phyloP scores from a whole-genome alignment of 768 basidiomycete genomes.

The Xerocomus potaroensis region DNA sequence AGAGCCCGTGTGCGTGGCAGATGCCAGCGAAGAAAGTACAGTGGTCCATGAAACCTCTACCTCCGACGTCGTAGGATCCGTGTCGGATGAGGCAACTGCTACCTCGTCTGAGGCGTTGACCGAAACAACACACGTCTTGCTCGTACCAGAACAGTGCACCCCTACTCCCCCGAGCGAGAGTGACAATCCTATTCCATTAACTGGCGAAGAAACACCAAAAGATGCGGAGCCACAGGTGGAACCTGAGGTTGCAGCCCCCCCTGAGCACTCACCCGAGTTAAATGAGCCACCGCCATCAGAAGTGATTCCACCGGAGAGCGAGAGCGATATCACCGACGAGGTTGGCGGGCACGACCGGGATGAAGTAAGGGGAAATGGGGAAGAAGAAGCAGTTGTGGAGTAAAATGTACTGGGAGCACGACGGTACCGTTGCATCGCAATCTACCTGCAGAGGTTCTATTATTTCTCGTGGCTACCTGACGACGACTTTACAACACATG shows the following conservation, averaged over 20 bases:
- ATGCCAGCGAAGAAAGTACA: not conserved
- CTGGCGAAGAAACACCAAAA: constrained; percentile 1
- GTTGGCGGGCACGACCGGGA: constrained; percentile 16
- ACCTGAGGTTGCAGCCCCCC: constrained; percentile 1
- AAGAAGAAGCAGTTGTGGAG: constrained; percentile 11
- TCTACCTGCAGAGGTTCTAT: constrained; percentile 1
- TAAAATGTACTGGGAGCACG: not conserved
- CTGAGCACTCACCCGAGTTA: constrained; percentile 21
- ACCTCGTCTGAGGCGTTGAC: constrained; percentile 1
- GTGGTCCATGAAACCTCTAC: constrained; percentile 1
- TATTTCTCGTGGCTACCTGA: constrained; percentile 9
- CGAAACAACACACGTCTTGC: constrained; percentile 4
- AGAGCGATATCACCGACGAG: constrained; percentile 35
- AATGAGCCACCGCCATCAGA: constrained; percentile 31
- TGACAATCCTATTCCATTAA: not conserved
- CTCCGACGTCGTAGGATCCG: constrained; percentile 3
- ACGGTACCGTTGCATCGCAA: constrained; percentile 22
- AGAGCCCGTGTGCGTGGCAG: constrained; percentile 1
- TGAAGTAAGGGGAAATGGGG: constrained; percentile 14
- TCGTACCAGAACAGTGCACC: constrained; percentile 1
- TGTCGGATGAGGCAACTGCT: constrained; percentile 6
- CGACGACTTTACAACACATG: constrained; percentile 14
- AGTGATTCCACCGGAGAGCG: constrained; percentile 30
- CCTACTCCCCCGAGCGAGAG: constrained; percentile 7
- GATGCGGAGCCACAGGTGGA: constrained; percentile 4